These are phyloP conservation scores for Hericium alpestre DNA, from an alignment of 768 basidiomycete species.

Conservation along the genomic window DNA sequence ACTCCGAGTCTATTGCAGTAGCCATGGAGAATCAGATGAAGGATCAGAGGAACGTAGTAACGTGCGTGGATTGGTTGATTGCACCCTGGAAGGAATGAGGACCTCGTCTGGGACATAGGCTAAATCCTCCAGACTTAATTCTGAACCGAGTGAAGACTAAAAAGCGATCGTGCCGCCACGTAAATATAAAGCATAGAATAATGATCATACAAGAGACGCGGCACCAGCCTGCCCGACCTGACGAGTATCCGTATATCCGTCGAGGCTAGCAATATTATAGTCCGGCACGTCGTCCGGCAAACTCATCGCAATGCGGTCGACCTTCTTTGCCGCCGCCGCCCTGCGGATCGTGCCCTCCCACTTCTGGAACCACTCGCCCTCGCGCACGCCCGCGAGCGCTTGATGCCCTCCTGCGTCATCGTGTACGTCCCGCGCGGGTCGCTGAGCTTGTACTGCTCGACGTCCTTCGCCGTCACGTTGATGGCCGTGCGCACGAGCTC, in stretches of 20 bases:
- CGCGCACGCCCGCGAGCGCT: conserved; percentile 47
- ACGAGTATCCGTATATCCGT: background rate
- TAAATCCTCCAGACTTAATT: too few relatives aligned
- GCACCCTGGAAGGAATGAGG: too few relatives aligned
- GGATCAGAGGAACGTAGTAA: too few relatives aligned
- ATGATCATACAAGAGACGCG: too few relatives aligned
- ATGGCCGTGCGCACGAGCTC: conserved; percentile 1
- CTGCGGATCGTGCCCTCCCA: conserved; percentile 65
- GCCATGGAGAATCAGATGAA: too few relatives aligned
- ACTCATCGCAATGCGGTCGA: background rate
- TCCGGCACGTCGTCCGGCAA: background rate
- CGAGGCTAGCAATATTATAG: background rate
- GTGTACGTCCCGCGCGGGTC: background rate
- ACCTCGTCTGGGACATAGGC: too few relatives aligned
- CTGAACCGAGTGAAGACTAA: too few relatives aligned
- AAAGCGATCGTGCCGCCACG: too few relatives aligned
- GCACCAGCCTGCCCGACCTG: background rate
- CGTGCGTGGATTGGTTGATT: too few relatives aligned
- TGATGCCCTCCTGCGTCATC: conserved; percentile 23
- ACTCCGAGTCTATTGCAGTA: too few relatives aligned
- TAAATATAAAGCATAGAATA: too few relatives aligned
- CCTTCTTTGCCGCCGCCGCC: conserved; percentile 31
- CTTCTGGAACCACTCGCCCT: conserved; percentile 69
- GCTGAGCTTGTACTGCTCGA: background rate
- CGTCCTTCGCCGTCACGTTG: background rate